Base-by-base conservation (phyloP, 2,329 filamentous ascomycete species). In the Paramyrothecium roridum region DNA sequence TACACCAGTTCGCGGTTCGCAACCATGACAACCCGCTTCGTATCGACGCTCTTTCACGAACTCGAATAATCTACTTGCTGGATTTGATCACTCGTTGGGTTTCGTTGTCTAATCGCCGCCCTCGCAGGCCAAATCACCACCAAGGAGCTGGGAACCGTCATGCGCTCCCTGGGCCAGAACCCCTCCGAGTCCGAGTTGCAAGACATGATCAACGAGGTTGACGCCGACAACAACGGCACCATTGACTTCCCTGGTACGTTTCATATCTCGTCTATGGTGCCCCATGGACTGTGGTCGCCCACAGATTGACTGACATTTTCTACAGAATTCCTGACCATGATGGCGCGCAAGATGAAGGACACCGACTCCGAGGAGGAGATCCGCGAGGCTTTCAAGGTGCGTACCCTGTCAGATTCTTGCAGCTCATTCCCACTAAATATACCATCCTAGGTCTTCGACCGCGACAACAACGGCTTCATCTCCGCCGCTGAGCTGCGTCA, bases 191-290 rank as follows among this genome's bases (percentile, higher is more conserved):
- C 90, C 58, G 90, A 95, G 77, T 80, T 95, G 62, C 90, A 95
- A 78, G 90, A 95, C 71, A 95, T 95, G 90, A 95, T 95, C 80
- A 93, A 95, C 77, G 90, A 95, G 79, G 90, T 95, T 61, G 90
- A 95, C 68, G 90, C 90, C 67, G 90, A 95, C 79, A 95, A 93
- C 84, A 95, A 93, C 70, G 90, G 90, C 76, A 95, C 90, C 64
- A 95, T 95, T 69, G 90, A 95, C 73, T 95, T 95, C 74, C 90
- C 90, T 70, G 90, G 90, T 93, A 84, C 66, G 83, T 67, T 23
- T 48, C 19, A 16, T 16, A 10, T 45, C 23, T 21, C 50, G 37
- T 16, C 13, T 43, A 13, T 8, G n/a, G 12, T 23, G 47, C 3
- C 22, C 21, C 34, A 4, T 37, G 26, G 40, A 30, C 46, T 11